Percentiles rank a stretch among this genome's conserved stretches.
phyloP scores from a whole-genome alignment of 2,329 filamentous ascomycete species.

The Acrodontium crateriforme region DNA sequence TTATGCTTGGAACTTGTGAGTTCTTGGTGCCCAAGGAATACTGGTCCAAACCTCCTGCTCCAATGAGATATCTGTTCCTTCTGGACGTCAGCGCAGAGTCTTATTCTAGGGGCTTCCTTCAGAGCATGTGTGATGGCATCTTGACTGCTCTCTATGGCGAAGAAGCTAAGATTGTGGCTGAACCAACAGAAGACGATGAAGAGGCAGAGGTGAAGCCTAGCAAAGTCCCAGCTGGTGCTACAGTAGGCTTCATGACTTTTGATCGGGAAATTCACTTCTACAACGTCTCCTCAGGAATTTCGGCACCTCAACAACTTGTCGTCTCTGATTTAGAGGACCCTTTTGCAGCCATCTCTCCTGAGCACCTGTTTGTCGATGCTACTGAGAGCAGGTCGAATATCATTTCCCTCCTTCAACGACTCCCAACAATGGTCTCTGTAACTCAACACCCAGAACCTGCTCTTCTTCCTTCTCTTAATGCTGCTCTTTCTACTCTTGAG shows the following conservation, averaged over 20 bases:
- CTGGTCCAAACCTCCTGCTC: slow-evolving; percentile 88
- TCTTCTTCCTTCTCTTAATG: slow-evolving; percentile 68
- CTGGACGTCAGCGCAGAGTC: slow-evolving; percentile 90
- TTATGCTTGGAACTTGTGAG: slow-evolving; percentile 85
- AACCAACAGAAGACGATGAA: slow-evolving; percentile 32
- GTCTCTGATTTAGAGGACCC: slow-evolving; percentile 97
- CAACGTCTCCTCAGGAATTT: slow-evolving; percentile 67
- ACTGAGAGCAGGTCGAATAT: slow-evolving; percentile 81
- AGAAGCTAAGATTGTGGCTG: slow-evolving; percentile 36
- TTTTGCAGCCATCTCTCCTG: slow-evolving; percentile 70
- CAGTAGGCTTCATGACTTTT: slow-evolving; percentile 88
- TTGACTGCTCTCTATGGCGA: slow-evolving; percentile 69
- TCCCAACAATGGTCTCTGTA: slow-evolving; percentile 75
- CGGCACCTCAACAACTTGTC: slow-evolving; percentile 93
- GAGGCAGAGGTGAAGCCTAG: slow-evolving; percentile 35
- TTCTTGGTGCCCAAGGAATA: slow-evolving; percentile 97
- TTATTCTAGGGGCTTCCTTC: slow-evolving; percentile 77
- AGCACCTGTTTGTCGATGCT: slow-evolving; percentile 89
- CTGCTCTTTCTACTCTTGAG: slow-evolving; percentile 70
- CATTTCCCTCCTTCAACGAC: slow-evolving; percentile 64
- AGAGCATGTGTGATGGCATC: slow-evolving; percentile 83
- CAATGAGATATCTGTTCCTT: slow-evolving; percentile 75
- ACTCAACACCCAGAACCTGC: slow-evolving; percentile 87
- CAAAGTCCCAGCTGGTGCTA: slow-evolving; percentile 61
- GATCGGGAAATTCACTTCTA: slow-evolving; percentile 98